Percentiles rank a stretch among this genome's conserved stretches.
Evolutionary conservation across 192 early-diverging fungal species (phyloP).

Genomic region (Funneliformis mosseae): DNA sequence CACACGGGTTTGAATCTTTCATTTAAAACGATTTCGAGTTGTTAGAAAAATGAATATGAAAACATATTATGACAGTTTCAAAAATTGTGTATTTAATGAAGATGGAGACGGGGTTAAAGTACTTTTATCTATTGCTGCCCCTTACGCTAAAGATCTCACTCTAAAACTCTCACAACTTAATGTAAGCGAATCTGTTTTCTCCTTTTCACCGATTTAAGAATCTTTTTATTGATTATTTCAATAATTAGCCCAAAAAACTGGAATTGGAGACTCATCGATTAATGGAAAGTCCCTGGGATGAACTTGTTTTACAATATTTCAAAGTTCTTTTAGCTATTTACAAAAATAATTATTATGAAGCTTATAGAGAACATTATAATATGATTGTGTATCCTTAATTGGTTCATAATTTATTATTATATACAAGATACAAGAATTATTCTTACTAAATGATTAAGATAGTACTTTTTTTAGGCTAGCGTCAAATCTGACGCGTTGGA

Average conservation of each 20-base stretch:
- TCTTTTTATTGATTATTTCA: no score
- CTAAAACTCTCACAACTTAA: neutral
- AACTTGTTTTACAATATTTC: constrained; percentile 47
- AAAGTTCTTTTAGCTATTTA: constrained; percentile 37
- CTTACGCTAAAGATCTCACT: neutral
- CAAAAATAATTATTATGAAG: constrained; percentile 40
- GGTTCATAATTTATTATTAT: neutral
- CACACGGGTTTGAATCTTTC: no score
- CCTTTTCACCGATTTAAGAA: no score
- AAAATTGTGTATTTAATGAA: neutral
- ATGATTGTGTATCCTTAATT: constrained; percentile 44
- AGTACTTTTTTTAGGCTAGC: constrained; percentile 58
- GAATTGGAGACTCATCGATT: neutral
- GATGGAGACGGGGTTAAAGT: neutral
- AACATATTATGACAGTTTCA: neutral
- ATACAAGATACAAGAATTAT: neutral
- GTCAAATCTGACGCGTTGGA: constrained; percentile 54
- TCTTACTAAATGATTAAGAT: neutral
- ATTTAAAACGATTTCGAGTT: neutral
- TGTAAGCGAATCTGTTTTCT: neutral
- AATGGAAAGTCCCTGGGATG: constrained; percentile 48
- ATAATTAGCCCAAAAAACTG: neutral
- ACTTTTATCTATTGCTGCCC: neutral
- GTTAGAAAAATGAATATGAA: neutral
- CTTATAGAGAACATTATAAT: constrained; percentile 49